Conservation (phyloP, 805 yeast species). For the Jamesozyma gamospora region DNA sequence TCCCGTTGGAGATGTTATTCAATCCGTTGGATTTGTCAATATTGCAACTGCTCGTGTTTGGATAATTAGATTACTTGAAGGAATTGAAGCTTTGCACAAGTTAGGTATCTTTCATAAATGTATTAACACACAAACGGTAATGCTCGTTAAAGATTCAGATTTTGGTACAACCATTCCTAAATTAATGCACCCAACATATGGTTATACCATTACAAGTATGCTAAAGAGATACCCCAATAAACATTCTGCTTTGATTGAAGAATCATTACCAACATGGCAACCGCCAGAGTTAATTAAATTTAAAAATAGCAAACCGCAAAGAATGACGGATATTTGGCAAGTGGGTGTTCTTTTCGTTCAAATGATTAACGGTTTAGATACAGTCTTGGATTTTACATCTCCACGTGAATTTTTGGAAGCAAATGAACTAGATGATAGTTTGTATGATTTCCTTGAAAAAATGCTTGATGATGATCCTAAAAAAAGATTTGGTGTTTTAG, state of each 20-base stretch:
- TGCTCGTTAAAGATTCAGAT: conserved; percentile 40
- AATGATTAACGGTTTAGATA: conserved; percentile 50
- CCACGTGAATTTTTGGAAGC: conserved; percentile 54
- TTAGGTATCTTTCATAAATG: conserved; percentile 71
- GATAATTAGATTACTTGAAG: conserved; percentile 80
- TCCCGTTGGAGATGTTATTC: conserved; percentile 53
- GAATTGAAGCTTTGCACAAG: conserved; percentile 75
- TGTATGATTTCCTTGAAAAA: conserved; percentile 54
- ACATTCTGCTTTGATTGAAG: conserved; percentile 14
- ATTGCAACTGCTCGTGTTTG: conserved; percentile 75
- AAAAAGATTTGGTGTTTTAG: conserved; percentile 74
- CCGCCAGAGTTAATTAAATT: conserved; percentile 62
- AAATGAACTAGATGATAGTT: conserved; percentile 41
- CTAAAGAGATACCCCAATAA: conserved; percentile 31
- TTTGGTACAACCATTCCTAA: conserved; percentile 50
- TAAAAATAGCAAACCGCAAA: conserved; percentile 40
- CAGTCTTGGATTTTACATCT: conserved; percentile 43
- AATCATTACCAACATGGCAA: conserved; percentile 40
- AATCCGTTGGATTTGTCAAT: conserved; percentile 56
- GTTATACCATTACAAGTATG: conserved; percentile 38
- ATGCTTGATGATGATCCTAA: conserved; percentile 59
- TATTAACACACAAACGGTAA: conserved; percentile 51
- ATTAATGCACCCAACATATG: conserved; percentile 51
- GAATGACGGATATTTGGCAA: conserved; percentile 91
- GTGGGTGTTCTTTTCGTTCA: conserved; percentile 70